A percentile compares a stretch with the other conserved stretches of the same genome.
phyloP scores from a whole-genome alignment of 805 yeast genomes.

The Myxozyma nipponensis region DNA sequence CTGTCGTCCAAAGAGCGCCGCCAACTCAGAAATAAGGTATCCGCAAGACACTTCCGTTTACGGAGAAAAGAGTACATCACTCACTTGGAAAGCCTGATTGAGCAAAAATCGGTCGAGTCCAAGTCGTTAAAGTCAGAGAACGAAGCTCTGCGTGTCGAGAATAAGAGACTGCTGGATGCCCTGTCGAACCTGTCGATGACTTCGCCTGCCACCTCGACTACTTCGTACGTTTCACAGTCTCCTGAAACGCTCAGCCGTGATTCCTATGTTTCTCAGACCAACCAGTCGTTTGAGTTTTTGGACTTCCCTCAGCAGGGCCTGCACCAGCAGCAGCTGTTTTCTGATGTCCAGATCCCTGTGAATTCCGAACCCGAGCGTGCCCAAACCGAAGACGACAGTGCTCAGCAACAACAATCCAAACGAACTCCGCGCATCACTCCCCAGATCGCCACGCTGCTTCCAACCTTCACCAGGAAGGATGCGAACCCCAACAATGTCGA shows the following conservation, averaged over 20 bases:
- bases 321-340: neutral
- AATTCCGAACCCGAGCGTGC: neutral
- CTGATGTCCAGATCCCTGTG: neutral
- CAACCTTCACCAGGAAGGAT: constrained; percentile 24
- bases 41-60: constrained; percentile 35
- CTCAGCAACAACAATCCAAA: constrained; percentile 3
- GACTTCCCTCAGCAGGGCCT: neutral
- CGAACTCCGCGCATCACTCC: constrained; percentile 22
- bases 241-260: neutral
- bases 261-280: neutral
- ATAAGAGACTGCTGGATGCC: constrained; percentile 18
- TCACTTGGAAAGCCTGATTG: constrained; percentile 32
- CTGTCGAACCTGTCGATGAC: constrained; percentile 14
- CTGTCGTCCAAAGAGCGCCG: constrained; percentile 34
- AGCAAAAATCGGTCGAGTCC: constrained; percentile 28
- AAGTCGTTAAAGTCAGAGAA: constrained; percentile 26
- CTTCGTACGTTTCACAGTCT: constrained; percentile 1
- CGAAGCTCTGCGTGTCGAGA: constrained; percentile 20
- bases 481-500: constrained; percentile 23
- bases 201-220: constrained; percentile 6
- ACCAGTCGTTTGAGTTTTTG: constrained; percentile 3
- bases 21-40: constrained; percentile 34
- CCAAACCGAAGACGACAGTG: neutral
- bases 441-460: constrained; percentile 24
- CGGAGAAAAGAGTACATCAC: constrained; percentile 35